Percentiles rank a stretch among this genome's conserved stretches.
phyloP scores from a whole-genome alignment of 139 green algal species.

The Eudorina sp. region DNA sequence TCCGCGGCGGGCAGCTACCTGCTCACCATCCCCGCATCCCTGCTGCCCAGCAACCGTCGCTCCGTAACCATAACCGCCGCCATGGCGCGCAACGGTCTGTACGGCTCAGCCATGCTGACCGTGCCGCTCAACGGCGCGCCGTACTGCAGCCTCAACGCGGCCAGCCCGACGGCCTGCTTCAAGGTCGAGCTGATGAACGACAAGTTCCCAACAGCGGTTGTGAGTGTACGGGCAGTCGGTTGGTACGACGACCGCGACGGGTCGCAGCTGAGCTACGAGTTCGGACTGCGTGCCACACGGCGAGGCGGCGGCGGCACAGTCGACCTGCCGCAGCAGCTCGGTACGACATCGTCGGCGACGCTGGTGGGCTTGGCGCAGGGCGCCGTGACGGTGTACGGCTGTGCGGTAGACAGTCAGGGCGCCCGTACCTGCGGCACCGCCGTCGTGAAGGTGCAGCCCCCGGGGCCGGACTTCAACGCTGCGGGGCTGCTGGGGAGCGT shows the following conservation, averaged over 20 bases:
- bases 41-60: not conserved
- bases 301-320: no score
- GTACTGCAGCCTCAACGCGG: not conserved
- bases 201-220: slow-evolving; percentile 17
- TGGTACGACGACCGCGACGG: not conserved
- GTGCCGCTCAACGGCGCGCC: slow-evolving; percentile 30
- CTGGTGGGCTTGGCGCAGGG: slow-evolving; percentile 23
- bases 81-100: not conserved
- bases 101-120: not conserved
- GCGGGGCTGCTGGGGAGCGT: not conserved
- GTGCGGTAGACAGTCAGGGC: slow-evolving; percentile 5
- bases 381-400: not conserved
- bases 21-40: slow-evolving; percentile 9
- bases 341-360: not conserved
- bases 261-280: slow-evolving; percentile 31
- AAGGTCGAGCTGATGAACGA: not conserved
- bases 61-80: not conserved
- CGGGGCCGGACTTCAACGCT: not conserved
- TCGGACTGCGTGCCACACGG: not conserved
- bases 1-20: not conserved
- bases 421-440: not conserved
- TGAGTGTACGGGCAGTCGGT: not conserved
- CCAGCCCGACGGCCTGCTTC: not conserved
- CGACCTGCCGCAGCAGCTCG: slow-evolving; percentile 14
- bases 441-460: not conserved